A percentile compares a stretch with the other conserved stretches of the same genome.
Evolutionary conservation across 1,139 yeast species (phyloP).

Genomic region (Geotrichum armillariae): DNA sequence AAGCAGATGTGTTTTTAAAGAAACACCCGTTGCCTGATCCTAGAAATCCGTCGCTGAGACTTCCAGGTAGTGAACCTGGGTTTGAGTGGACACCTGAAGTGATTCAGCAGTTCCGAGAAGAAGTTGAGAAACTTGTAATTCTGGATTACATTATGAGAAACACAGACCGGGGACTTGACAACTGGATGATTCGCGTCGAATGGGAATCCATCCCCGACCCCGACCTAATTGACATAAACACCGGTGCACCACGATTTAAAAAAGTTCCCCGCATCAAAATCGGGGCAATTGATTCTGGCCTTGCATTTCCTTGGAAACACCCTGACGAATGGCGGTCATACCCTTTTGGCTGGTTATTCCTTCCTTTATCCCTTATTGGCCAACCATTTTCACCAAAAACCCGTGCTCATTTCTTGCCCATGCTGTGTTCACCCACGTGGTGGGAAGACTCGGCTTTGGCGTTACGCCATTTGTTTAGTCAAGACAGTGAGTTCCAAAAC

Average conservation of each 20-base stretch:
- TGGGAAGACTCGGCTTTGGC: constrained; percentile 62
- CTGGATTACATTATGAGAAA: constrained; percentile 73
- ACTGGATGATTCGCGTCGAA: constrained; percentile 70
- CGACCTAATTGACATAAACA: constrained; percentile 18
- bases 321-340: constrained; percentile 83
- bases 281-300: constrained; percentile 77
- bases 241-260: not conserved
- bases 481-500: constrained; percentile 63
- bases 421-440: constrained; percentile 64
- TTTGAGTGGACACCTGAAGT: constrained; percentile 59
- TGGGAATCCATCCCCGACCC: constrained; percentile 43
- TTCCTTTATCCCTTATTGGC: constrained; percentile 64
- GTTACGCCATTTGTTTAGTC: constrained; percentile 50
- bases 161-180: constrained; percentile 73
- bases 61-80: constrained; percentile 26
- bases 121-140: constrained; percentile 68
- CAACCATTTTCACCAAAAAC: constrained; percentile 64
- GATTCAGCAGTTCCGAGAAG: constrained; percentile 55
- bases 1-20: constrained; percentile 61
- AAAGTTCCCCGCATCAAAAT: constrained; percentile 48
- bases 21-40: constrained; percentile 56
- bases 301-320: constrained; percentile 80
- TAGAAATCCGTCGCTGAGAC: not conserved
- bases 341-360: constrained; percentile 77
- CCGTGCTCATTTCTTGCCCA: constrained; percentile 56